Base-by-base conservation (phyloP, 176 grass and related monocot genomes). In the Aegilops bicornis region DNA sequence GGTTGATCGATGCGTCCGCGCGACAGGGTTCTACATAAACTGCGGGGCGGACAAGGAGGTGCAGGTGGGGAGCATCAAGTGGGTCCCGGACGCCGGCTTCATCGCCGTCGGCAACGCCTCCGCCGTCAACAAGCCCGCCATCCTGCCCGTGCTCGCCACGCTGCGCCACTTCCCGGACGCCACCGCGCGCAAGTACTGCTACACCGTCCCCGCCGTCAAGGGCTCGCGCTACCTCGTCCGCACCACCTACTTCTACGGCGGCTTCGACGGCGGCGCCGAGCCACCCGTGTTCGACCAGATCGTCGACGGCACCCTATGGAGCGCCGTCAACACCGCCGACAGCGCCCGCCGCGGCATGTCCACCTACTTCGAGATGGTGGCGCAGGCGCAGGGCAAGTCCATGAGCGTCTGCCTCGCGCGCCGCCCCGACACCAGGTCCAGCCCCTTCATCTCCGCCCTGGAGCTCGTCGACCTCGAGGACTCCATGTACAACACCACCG, bases 201-300 rank as follows among this genome's bases (percentile, higher is more conserved):
- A 89, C 76, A 39, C 69, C 56, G 25, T 98, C 23, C 94, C 97
- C 10, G 92, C 89, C 8, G 84, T 89, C 24, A 94, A 85, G 85
- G 94, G 86, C 70, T 85, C 84, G 69, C 90, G 87, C 84, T 99
- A 99, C 89, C 91, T 99, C 20, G 77, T 99, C 48, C 97, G 97
- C 25, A 91, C 97, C 56, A 96, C 94, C 64, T 99, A 99, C 90
- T 96, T 85, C 87, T 96, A 99, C 70, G 97, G 97, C 17, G 87
- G 88, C 43, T 98, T 98, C 87, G 93, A 98, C 64, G 93, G 93
- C 75, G 97, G 92, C 50, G 24, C 32, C 11, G 87, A 76, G 2
- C 97, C 97, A 0, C 90, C 94, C 4, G 87, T 96, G 30, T 99
- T 99, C 84, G 97, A 99, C 83, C 97, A 96, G 86, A 96, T 99